Conservation (phyloP, 2,329 filamentous ascomycete species). For the Arthrinium puccinioides region DNA sequence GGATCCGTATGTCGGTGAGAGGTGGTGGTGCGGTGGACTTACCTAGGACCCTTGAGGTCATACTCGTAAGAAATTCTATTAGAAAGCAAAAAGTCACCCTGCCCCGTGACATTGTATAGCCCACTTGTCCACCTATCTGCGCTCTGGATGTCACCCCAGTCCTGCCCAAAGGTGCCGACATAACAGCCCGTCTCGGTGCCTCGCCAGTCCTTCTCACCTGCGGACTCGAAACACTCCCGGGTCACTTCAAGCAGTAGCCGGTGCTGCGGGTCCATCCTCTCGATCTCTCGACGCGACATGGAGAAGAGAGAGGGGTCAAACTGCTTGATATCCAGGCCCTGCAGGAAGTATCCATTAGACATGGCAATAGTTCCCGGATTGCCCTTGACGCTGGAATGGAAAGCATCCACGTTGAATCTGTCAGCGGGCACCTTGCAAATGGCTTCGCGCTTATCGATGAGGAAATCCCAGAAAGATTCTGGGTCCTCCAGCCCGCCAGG, state of each 20-base stretch:
- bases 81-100: constrained; percentile 17
- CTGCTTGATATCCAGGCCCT: constrained; percentile 16
- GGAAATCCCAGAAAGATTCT: constrained; percentile 8
- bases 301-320: constrained; percentile 21
- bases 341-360: constrained; percentile 26
- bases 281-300: constrained; percentile 19
- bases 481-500: constrained; percentile 5
- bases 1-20: too few species aligned
- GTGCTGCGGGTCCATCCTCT: constrained; percentile 28
- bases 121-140: too few species aligned
- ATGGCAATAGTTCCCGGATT: too few species aligned
- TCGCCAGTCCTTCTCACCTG: constrained; percentile 20
- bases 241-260: constrained; percentile 26
- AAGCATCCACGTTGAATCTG: constrained; percentile 8
- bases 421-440: constrained; percentile 3
- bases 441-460: constrained; percentile 8
- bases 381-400: too few species aligned
- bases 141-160: constrained; percentile 21
- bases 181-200: constrained; percentile 25
- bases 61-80: constrained; percentile 14
- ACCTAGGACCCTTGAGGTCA: constrained; percentile 2
- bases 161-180: constrained; percentile 25
- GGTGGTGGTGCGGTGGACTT: too few species aligned
- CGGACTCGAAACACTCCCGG: constrained; percentile 26
- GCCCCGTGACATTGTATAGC: constrained; percentile 15